Base-by-base conservation (phyloP, 257 asterid species). In the Solanum appendiculatum region DNA sequence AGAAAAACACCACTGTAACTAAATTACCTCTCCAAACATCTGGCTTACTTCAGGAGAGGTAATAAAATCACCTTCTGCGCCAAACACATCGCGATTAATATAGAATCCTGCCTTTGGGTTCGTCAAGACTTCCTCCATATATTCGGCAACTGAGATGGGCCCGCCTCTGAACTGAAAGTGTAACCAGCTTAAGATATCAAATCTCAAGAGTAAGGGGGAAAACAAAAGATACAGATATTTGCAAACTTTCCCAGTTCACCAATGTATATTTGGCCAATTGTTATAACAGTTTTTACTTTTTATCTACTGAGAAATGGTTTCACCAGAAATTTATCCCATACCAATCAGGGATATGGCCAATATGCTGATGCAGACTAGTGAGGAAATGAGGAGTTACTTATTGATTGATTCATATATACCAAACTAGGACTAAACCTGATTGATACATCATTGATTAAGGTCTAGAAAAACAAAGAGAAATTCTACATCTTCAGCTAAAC, bases 41-140 rank as follows among this genome's bases (percentile, higher is more conserved):
- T 97, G 99, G 93, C 99, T 97, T 60, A 97, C 99, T 94, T 97
- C 99, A 10, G 99, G 99, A 40, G 99, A 97, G 56, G 99, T 97
- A 82, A 97, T 93, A 90, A 97, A 97, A 89, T 97, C 99, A 10
- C 99, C 99, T 66, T 90, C 94, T 3, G 96, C 93, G 58, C 99
- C 99, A 85, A 97, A 97, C 33, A 97, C 99, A 88, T 97, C 99
- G 11, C 97, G 95, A 88, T 97, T 96, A 34, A 97, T 95, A 81
- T 97, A 97, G 91, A 93, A 97, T 25, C 99, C 99, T 13, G 91
- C 93, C 86, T 91, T 95, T 3, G 99, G 99, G 87, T 97, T 97
- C 16, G 99, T 97, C 87, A 97, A 92, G 16, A 97, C 98, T 87
- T 97, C 99, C 91, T 97, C 99, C 99, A 97, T 95, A 87, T 97